Percentiles rank a stretch among this genome's conserved stretches.
Conservation (phyloP, 371 early-diverging fungal genomes). For the Lichtheimia ornata region DNA sequence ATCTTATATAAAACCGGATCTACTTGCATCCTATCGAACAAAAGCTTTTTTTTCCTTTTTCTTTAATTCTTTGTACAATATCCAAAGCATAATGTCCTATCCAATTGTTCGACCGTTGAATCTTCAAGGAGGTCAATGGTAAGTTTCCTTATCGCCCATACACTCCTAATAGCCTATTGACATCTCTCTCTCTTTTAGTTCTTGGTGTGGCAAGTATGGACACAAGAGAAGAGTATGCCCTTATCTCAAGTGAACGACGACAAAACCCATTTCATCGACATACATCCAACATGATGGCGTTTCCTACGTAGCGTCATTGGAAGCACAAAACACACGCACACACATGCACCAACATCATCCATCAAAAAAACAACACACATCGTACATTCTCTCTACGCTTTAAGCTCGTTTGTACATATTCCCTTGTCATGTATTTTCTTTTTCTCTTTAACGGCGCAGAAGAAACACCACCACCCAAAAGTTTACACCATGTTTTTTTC, state of each 20-base stretch:
- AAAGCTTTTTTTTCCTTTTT: conserved; percentile 38
- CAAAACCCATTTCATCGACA: too few relatives aligned
- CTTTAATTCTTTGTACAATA: conserved; percentile 34
- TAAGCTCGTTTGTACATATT: too few relatives aligned
- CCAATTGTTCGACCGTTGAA: conserved; percentile 38
- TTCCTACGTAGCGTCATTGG: too few relatives aligned
- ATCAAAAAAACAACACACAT: conserved; percentile 1
- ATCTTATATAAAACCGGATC: too few relatives aligned
- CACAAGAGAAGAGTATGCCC: conserved; percentile 38
- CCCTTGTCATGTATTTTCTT: too few relatives aligned
- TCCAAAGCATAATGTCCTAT: conserved; percentile 10
- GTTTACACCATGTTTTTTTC: too few relatives aligned
- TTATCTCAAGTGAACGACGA: conserved; percentile 29
- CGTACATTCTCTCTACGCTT: too few relatives aligned
- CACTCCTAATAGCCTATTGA: neutral
- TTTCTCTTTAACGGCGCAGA: too few relatives aligned
- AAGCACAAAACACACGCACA: neutral
- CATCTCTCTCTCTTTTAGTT: conserved; percentile 15
- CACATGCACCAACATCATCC: neutral
- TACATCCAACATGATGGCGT: too few relatives aligned
- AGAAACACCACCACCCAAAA: too few relatives aligned
- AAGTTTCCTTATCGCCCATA: conserved; percentile 8
- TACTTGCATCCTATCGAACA: conserved; percentile 29
- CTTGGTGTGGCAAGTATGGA: conserved; percentile 55
- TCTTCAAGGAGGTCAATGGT: conserved; percentile 54